Conservation (phyloP, 176 grass and related monocot species). For the Raddia guianensis region DNA sequence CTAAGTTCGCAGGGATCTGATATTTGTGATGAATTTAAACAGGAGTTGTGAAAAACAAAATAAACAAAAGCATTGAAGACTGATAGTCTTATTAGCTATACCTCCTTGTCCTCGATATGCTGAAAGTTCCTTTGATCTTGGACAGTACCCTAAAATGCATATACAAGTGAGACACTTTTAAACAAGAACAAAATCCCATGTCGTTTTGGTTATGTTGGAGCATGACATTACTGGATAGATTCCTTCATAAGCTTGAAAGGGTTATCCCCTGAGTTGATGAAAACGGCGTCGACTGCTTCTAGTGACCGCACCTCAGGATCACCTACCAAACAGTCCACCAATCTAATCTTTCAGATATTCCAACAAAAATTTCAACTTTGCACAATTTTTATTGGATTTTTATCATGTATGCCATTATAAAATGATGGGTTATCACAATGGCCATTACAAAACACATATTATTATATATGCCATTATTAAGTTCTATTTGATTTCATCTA, state of each 20-base stretch:
- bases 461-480: too few relatives aligned
- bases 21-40: neutral
- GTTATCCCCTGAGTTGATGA: conserved; percentile 47
- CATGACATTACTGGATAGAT: conserved; percentile 42
- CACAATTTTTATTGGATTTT: neutral
- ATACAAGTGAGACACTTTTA: neutral
- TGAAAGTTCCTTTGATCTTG: conserved; percentile 62
- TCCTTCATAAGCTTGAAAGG: conserved; percentile 50
- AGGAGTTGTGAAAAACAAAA: conserved; percentile 2
- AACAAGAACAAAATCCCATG: neutral
- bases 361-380: neutral
- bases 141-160: conserved; percentile 36
- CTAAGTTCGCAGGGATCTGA: conserved; percentile 47
- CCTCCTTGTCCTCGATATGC: conserved; percentile 60
- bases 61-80: neutral
- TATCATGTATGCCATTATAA: too few relatives aligned
- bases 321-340: conserved; percentile 36
- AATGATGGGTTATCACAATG: too few relatives aligned
- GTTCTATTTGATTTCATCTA: too few relatives aligned
- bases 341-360: neutral
- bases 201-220: neutral
- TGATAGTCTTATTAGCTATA: conserved; percentile 15
- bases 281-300: conserved; percentile 40
- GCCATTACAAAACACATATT: too few relatives aligned
- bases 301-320: conserved; percentile 48